These are phyloP conservation scores for Sarocladium brachiariae DNA, from an alignment of 2,329 filamentous ascomycete genomes.

Conservation along the genomic window DNA sequence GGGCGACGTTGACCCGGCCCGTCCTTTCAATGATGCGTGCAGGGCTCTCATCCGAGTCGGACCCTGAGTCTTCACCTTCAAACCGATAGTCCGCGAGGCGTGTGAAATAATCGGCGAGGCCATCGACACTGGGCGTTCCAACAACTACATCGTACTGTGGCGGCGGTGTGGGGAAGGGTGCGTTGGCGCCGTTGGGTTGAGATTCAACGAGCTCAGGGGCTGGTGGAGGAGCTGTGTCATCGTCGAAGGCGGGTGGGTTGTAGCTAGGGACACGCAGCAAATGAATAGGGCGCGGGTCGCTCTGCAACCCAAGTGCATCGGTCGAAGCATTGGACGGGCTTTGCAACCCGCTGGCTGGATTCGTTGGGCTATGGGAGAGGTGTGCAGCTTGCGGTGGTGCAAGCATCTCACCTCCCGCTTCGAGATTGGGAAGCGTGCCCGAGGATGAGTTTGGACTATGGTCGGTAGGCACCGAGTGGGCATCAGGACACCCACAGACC, in stretches of 20 bases:
- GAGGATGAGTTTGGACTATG: conserved; percentile 61
- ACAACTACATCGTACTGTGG: conserved; percentile 79
- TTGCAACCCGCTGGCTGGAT: conserved; percentile 19
- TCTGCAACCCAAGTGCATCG: conserved; percentile 10
- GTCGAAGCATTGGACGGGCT: conserved; percentile 11
- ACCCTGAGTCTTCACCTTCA: conserved; percentile 32
- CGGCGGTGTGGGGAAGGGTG: conserved; percentile 62
- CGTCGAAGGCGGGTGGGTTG: conserved; percentile 81
- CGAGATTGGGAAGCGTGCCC: conserved; percentile 23
- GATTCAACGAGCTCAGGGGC: conserved; percentile 21
- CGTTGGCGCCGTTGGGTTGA: conserved; percentile 11
- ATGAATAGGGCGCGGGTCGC: conserved; percentile 67
- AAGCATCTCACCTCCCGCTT: conserved; percentile 27
- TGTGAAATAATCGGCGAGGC: conserved; percentile 80
- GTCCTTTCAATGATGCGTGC: conserved; percentile 40
- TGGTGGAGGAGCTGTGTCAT: conserved; percentile 46
- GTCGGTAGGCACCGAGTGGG: conserved; percentile 45
- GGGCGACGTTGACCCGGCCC: conserved; percentile 51
- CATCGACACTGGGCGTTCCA: conserved; percentile 58
- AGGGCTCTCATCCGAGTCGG: conserved; percentile 35
- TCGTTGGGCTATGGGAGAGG: conserved; percentile 30
- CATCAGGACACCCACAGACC: conserved; percentile 49
- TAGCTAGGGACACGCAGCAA: conserved; percentile 77
- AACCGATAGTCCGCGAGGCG: conserved; percentile 67
- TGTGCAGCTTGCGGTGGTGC: conserved; percentile 52